Base-by-base conservation (phyloP, 352 stramenopile species). In the Albugo laibachii region DNA sequence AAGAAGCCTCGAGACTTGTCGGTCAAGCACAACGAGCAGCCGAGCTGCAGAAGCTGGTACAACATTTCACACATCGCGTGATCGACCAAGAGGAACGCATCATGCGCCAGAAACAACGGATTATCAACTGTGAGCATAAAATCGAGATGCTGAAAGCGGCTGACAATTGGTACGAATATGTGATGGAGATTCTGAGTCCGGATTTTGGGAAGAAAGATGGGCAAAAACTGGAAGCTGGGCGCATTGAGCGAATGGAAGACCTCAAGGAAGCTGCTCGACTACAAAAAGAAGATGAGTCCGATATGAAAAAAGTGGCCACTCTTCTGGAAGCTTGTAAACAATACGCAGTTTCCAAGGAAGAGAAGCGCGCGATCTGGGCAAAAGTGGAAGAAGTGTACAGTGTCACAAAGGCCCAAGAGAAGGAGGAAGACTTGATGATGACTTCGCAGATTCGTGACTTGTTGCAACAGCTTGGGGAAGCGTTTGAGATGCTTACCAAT, bases 371-470 rank as follows among this genome's bases (percentile, higher is more conserved):
- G 34, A 67, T 91, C 41, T 91, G 78, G 78, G 75, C 74, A 0
- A 63, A 85, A 55, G 65, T 91, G 11, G 75, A 91, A 52, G 67
- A 86, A 47, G 78, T 91, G 39, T 91, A 91, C 64, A 79, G 61
- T 43, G 58, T 83, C 12, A 63, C 66, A 11, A 88, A 86, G 63
- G 43, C 70, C 15, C 78, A 91, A 58, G 78, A 88, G 61, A 88
- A 91, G 69, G 78, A 91, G 44, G 75, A 91, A 58, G 78, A 91
- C 58, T 88, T 91, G 78, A 91, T 91, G 78, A 91, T 91, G 78
- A 91, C 78, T 40, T 86, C 72, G 35, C 78, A 91, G 59, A 91
- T 91, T 58, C 78, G 78, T 45, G 82, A 73, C 20, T 53, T 91
- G 45, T 59, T 91, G 24, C 75, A 85, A 57, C 78, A 91, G 59